These are phyloP conservation scores for Gonapodya sp. DNA, from an alignment of 192 early-diverging fungal genomes.

Conservation along the genomic window DNA sequence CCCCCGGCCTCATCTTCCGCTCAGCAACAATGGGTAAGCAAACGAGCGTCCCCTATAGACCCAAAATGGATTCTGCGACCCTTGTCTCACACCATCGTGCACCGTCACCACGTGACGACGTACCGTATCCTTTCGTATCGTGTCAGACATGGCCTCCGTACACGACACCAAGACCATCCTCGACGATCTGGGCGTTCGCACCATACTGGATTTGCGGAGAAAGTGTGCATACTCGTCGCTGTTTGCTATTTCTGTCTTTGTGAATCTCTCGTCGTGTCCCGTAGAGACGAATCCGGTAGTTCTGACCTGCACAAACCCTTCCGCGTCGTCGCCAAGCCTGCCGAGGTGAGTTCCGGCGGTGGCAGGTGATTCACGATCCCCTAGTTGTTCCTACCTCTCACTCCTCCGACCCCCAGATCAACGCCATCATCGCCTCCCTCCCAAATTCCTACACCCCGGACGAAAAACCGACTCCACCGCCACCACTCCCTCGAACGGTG, in stretches of 20 bases:
- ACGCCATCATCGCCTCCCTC: too few relatives aligned
- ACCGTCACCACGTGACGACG: too few relatives aligned
- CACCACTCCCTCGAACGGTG: too few relatives aligned
- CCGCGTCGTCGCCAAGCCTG: background rate
- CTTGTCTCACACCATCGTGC: too few relatives aligned
- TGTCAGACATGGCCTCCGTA: constrained; percentile 27
- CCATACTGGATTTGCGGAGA: constrained; percentile 36
- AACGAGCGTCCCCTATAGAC: too few relatives aligned
- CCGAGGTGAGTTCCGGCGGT: too few relatives aligned
- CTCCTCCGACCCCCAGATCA: background rate
- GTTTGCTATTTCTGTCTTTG: too few relatives aligned
- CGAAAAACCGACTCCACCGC: background rate
- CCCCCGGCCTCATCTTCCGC: constrained; percentile 32
- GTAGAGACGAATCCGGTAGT: too few relatives aligned
- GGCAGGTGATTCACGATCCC: background rate
- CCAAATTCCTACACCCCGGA: too few relatives aligned
- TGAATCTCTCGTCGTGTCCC: too few relatives aligned
- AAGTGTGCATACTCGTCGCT: constrained; percentile 31
- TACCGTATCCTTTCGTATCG: too few relatives aligned
- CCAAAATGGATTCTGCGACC: too few relatives aligned
- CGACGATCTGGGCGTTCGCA: constrained; percentile 33
- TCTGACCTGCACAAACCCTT: background rate
- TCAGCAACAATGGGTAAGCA: constrained; percentile 36
- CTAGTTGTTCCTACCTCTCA: background rate
- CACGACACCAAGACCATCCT: constrained; percentile 32